These are phyloP conservation scores for Talaromyces sp. DNA, from an alignment of 2,329 filamentous ascomycete species.

Conservation along the genomic window DNA sequence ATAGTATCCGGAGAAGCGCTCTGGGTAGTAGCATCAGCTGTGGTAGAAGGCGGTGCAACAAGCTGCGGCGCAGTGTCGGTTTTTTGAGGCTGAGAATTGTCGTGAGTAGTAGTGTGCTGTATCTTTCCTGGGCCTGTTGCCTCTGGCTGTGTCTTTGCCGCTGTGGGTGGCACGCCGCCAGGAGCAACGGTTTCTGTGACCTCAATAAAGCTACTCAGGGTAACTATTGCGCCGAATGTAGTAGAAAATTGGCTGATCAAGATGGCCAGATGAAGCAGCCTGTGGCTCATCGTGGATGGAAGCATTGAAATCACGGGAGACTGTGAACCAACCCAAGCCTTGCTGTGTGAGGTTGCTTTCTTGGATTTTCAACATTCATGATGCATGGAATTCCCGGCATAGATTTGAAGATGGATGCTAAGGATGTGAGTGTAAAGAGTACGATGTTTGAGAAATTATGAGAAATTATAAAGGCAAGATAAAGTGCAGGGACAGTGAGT, in stretches of 20 bases:
- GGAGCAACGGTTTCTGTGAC: slow-evolving; percentile 7
- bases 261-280: not conserved
- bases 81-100: not conserved
- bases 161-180: not conserved
- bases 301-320: not conserved
- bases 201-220: slow-evolving; percentile 2
- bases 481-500: not conserved
- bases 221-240: not conserved
- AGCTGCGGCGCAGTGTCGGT: not conserved
- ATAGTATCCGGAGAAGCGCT: not conserved
- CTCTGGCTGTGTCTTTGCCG: not conserved
- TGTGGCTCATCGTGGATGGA: not conserved
- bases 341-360: not conserved
- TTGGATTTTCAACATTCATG: not conserved
- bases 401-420: not conserved
- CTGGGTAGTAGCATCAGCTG: not conserved
- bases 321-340: not conserved
- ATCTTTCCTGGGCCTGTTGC: not conserved
- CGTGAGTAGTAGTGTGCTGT: not conserved
- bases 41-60: not conserved
- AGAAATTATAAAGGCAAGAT: not conserved
- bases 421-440: not conserved
- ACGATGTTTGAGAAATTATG: not conserved
- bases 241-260: not conserved
- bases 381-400: not conserved